phyloP scores from a whole-genome alignment of 805 yeast genomes.

The Nakazawaea sp. region DNA sequence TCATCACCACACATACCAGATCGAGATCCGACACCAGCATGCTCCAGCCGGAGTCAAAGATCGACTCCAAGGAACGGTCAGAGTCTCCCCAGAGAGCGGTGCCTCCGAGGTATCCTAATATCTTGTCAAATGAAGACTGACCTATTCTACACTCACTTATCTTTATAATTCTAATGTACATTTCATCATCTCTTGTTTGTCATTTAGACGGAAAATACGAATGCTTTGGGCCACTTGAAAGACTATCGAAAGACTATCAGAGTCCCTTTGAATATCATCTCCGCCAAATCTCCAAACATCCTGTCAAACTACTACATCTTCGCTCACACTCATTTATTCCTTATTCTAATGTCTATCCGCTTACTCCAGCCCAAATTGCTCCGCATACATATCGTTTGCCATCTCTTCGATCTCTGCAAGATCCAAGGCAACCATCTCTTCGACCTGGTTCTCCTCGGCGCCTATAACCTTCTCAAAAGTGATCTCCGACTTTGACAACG shows the following conservation, averaged over 20 bases:
- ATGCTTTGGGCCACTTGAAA: no score
- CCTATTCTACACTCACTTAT: no score
- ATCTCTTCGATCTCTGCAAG: slow-evolving; percentile 47
- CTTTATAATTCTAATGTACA: no score
- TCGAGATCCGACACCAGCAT: slow-evolving; percentile 16
- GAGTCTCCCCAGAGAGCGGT: background rate
- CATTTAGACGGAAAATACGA: no score
- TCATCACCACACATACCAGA: slow-evolving; percentile 13
- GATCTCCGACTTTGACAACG: slow-evolving; percentile 36
- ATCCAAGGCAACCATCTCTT: slow-evolving; percentile 12
- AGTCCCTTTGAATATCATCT: no score
- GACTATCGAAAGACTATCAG: no score
- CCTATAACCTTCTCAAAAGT: slow-evolving; percentile 45
- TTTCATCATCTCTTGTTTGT: no score
- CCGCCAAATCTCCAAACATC: no score
- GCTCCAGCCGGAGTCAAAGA: background rate
- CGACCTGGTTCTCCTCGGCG: slow-evolving; percentile 16
- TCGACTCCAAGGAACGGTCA: background rate
- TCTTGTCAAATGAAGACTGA: background rate
- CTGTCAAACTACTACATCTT: no score
- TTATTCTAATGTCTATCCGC: no score
- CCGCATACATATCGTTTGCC: slow-evolving; percentile 42
- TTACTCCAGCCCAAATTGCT: slow-evolving; percentile 6
- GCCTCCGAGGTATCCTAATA: slow-evolving; percentile 11
- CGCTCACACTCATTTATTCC: no score